Evolutionary conservation across 495 filamentous ascomycete species (phyloP).

Genomic region (Xylona heveae): DNA sequence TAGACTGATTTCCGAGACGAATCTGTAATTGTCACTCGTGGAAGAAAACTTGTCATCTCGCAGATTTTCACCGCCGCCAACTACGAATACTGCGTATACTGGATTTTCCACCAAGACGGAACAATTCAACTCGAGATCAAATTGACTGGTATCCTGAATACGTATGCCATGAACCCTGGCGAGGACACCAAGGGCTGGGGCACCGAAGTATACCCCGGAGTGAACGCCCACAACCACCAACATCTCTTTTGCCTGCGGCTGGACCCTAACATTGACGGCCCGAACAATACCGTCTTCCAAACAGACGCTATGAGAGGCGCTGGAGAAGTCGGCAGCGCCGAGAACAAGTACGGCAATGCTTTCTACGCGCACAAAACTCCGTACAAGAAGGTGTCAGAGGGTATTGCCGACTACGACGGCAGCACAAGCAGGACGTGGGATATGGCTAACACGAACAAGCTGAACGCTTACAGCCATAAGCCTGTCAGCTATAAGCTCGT

Average conservation of each 20-base stretch:
- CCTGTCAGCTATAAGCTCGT: conserved; percentile 84
- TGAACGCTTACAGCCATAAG: conserved; percentile 72
- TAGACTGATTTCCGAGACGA: conserved; percentile 77
- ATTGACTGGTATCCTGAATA: conserved; percentile 88
- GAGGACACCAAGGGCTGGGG: conserved; percentile 83
- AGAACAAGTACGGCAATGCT: conserved; percentile 87
- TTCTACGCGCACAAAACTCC: conserved; percentile 82
- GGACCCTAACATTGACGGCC: conserved; percentile 78
- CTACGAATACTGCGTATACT: conserved; percentile 92
- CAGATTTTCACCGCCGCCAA: conserved; percentile 95
- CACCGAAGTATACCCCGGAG: conserved; percentile 79
- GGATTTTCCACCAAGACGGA: conserved; percentile 87
- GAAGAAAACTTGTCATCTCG: conserved; percentile 69
- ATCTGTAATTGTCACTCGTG: conserved; percentile 67
- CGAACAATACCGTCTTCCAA: conserved; percentile 69
- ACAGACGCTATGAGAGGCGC: conserved; percentile 45
- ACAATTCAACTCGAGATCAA: conserved; percentile 91
- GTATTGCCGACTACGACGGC: conserved; percentile 65
- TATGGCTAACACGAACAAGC: conserved; percentile 63
- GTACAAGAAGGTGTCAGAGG: conserved; percentile 48
- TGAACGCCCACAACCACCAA: conserved; percentile 77
- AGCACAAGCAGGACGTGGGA: conserved; percentile 73
- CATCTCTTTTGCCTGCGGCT: conserved; percentile 87
- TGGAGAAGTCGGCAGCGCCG: conserved; percentile 51
- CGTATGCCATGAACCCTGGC: conserved; percentile 62